A percentile compares a stretch with the other conserved stretches of the same genome.
These are phyloP conservation scores for Scutellaria galericulata DNA, from an alignment of 257 asterid genomes.

Conservation along the genomic window DNA sequence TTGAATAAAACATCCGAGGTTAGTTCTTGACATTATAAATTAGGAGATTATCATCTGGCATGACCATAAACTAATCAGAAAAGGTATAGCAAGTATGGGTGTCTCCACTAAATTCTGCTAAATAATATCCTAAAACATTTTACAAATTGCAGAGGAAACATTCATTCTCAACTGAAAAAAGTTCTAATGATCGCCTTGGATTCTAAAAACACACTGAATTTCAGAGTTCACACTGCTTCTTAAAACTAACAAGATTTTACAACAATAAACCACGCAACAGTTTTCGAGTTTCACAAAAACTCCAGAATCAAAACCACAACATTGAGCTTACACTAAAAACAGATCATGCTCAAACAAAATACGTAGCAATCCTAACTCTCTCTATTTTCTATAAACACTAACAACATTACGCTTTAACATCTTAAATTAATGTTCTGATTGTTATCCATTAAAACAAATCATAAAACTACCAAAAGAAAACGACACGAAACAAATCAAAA, in stretches of 20 bases:
- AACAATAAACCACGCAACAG: background rate
- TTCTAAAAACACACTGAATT: slow-evolving; percentile 26
- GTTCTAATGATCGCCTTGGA: slow-evolving; percentile 17
- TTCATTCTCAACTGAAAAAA: background rate
- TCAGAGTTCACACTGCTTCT: slow-evolving; percentile 30
- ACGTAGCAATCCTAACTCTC: background rate
- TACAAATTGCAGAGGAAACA: background rate
- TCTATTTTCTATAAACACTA: background rate
- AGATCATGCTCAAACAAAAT: slow-evolving; percentile 16
- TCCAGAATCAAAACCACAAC: background rate
- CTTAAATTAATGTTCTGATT: slow-evolving; percentile 6
- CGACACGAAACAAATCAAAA: slow-evolving; percentile 6
- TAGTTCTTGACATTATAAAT: background rate
- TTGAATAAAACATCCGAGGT: background rate
- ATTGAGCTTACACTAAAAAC: background rate
- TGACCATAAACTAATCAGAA: background rate
- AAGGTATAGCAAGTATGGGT: background rate
- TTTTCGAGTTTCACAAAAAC: background rate
- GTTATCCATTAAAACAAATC: background rate
- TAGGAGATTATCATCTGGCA: no score
- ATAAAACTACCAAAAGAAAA: background rate
- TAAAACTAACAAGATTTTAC: background rate
- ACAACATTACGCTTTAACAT: slow-evolving; percentile 17
- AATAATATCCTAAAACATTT: background rate
- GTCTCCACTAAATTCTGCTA: background rate